Conservation (phyloP, 306 rosid genomes). For the Vigna nakashimae region DNA sequence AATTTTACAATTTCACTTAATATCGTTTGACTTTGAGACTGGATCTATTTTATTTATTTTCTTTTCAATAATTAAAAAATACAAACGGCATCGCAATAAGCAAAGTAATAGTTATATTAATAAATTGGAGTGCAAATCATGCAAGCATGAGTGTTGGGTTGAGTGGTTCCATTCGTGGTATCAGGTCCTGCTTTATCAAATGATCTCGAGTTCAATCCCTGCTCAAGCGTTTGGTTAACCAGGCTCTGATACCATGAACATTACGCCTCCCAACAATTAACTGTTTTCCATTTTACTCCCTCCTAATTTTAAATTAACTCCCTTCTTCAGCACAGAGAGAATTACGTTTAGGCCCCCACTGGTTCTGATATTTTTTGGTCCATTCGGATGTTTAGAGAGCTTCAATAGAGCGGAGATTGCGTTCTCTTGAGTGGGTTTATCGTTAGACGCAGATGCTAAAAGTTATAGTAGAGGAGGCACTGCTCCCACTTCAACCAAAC, state of each 20-base stretch:
- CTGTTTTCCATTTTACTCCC: too few species aligned
- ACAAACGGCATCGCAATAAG: too few species aligned
- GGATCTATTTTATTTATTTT: too few species aligned
- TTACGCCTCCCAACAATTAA: too few species aligned
- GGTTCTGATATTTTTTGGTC: slow-evolving; percentile 42
- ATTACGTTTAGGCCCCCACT: too few species aligned
- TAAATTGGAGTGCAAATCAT: rapidly evolving
- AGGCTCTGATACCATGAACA: slow-evolving; percentile 54
- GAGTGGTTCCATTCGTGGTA: slow-evolving; percentile 16
- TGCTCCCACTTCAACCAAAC: slow-evolving; percentile 67
- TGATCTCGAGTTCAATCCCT: slow-evolving; percentile 44
- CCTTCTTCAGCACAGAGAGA: too few species aligned
- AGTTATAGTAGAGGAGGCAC: slow-evolving; percentile 64
- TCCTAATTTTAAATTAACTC: too few species aligned
- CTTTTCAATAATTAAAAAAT: too few species aligned
- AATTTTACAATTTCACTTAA: too few species aligned
- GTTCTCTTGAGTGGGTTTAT: slow-evolving; percentile 58
- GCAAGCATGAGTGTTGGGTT: not conserved
- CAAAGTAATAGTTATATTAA: too few species aligned
- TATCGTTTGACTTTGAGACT: too few species aligned
- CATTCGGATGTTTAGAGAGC: slow-evolving; percentile 49
- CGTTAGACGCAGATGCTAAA: slow-evolving; percentile 40
- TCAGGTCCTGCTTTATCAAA: slow-evolving; percentile 45
- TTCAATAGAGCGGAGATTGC: slow-evolving; percentile 72
- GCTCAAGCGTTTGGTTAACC: slow-evolving; percentile 43